Conservation (phyloP, 345 rosid genomes). For the Euclidium syriacum region DNA sequence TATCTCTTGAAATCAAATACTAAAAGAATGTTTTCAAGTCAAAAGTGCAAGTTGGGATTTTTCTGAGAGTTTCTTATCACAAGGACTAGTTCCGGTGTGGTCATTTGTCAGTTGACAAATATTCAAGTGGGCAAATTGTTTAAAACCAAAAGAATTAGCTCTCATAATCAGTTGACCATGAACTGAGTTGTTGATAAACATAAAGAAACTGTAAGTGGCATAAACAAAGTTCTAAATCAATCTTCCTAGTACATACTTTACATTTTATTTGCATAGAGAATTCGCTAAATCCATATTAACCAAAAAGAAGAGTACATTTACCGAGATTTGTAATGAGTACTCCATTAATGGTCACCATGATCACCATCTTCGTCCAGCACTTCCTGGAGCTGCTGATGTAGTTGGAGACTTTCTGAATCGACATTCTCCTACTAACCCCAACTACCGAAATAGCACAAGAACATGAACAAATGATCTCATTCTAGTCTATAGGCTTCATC, state of each 20-base stretch:
- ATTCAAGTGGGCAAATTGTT: constrained; percentile 4
- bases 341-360: no score
- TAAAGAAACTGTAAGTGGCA: constrained; percentile 14
- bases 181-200: no score
- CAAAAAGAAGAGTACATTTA: no score
- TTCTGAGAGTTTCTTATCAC: background rate
- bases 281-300: no score
- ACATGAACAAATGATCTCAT: background rate
- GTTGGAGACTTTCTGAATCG: no score
- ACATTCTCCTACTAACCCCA: no score
- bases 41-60: constrained; percentile 6
- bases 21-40: background rate
- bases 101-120: constrained; percentile 13
- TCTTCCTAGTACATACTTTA: no score
- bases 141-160: background rate
- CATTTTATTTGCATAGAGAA: no score
- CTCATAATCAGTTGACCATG: constrained; percentile 6
- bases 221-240: background rate
- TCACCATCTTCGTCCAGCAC: no score
- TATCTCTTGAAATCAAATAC: background rate
- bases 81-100: background rate
- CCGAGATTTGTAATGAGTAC: no score
- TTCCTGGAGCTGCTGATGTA: no score
- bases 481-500: background rate
- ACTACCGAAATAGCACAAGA: no score